phyloP scores from a whole-genome alignment of 148 eudicot genomes.

The Silene latifolia region DNA sequence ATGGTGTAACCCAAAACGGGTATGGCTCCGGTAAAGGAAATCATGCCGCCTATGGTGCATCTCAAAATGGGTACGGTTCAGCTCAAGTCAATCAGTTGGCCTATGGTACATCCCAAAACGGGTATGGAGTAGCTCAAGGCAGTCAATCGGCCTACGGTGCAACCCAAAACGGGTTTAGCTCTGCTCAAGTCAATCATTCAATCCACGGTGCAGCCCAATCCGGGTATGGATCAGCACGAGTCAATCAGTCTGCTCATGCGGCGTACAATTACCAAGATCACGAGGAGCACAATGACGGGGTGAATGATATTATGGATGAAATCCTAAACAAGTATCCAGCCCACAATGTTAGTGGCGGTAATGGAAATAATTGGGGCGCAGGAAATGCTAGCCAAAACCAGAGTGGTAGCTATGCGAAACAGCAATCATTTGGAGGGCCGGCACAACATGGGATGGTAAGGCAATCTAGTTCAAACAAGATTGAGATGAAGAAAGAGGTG shows the following conservation, averaged over 20 bases:
- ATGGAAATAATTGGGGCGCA: constrained; percentile 11
- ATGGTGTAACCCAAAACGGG: neutral
- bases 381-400: neutral
- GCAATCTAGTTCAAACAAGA: constrained; percentile 21
- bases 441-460: constrained; percentile 13
- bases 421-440: constrained; percentile 13
- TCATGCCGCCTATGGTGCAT: neutral
- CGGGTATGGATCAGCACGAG: neutral
- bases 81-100: constrained; percentile 6
- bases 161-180: neutral
- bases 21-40: neutral
- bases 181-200: neutral
- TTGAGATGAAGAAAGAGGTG: constrained; percentile 10
- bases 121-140: neutral
- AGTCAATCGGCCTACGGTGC: neutral
- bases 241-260: neutral
- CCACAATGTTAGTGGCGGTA: constrained; percentile 24
- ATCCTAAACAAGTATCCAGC: constrained; percentile 28
- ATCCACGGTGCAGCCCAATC: neutral
- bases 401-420: constrained; percentile 9
- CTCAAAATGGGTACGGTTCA: constrained; percentile 2
- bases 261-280: constrained; percentile 5
- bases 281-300: constrained; percentile 9
- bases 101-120: neutral
- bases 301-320: constrained; percentile 32